These are phyloP conservation scores for Talaromyces amestolkiae DNA, from an alignment of 2,329 filamentous ascomycete species.

Conservation along the genomic window DNA sequence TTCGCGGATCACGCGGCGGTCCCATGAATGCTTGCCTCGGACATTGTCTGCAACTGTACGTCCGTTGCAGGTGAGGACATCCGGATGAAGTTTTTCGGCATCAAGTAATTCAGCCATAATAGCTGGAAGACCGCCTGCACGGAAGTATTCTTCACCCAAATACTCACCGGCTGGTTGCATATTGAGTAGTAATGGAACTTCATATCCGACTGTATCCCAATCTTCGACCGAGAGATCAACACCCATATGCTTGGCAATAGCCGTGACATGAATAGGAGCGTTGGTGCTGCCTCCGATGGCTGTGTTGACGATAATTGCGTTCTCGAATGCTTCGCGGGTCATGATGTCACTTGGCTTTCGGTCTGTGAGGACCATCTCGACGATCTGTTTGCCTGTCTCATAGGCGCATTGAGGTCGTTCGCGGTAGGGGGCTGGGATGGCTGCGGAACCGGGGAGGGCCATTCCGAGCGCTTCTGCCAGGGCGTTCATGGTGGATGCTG, in stretches of 20 bases:
- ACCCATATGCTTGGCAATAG: slow-evolving; percentile 55
- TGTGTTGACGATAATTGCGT: slow-evolving; percentile 55
- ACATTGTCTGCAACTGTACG: slow-evolving; percentile 47
- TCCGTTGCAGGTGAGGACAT: slow-evolving; percentile 49
- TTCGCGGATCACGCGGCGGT: slow-evolving; percentile 48
- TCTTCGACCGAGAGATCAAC: slow-evolving; percentile 53
- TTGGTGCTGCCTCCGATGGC: slow-evolving; percentile 59
- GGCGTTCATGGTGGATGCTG: slow-evolving; percentile 54
- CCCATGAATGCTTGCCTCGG: slow-evolving; percentile 49
- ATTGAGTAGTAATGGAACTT: slow-evolving; percentile 53
- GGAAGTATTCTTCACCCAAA: slow-evolving; percentile 55
- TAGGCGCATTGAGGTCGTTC: slow-evolving; percentile 51
- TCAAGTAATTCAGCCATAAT: slow-evolving; percentile 55
- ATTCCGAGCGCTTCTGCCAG: slow-evolving; percentile 54
- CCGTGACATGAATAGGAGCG: slow-evolving; percentile 56
- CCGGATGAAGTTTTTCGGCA: slow-evolving; percentile 46
- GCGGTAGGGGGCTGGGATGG: slow-evolving; percentile 53
- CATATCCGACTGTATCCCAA: slow-evolving; percentile 53
- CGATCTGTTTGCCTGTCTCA: slow-evolving; percentile 49
- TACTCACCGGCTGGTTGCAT: slow-evolving; percentile 56
- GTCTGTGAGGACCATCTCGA: slow-evolving; percentile 51
- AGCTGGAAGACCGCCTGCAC: slow-evolving; percentile 53
- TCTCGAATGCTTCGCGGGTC: slow-evolving; percentile 56
- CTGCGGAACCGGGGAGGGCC: slow-evolving; percentile 52
- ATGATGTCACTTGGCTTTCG: slow-evolving; percentile 55